Conservation (phyloP, 345 rosid species). For the Citrus inodora region DNA sequence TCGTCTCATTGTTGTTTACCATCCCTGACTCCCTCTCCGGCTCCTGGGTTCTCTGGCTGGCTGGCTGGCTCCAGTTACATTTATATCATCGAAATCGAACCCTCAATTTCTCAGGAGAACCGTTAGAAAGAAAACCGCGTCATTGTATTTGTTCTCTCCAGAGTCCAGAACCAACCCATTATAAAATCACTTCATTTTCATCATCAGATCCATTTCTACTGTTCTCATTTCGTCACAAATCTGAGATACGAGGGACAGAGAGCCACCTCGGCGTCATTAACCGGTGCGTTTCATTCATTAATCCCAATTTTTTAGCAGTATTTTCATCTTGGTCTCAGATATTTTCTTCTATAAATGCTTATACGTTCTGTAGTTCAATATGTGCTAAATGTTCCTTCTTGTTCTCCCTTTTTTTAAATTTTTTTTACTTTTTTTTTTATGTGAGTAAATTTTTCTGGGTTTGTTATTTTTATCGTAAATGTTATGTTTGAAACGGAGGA, state of each 20-base stretch:
- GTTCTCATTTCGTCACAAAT: not conserved
- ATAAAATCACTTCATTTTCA: not conserved
- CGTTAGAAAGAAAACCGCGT: constrained; percentile 6
- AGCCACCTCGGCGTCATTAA: not conserved
- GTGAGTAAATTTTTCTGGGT: not conserved
- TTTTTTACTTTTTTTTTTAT: too few relatives aligned
- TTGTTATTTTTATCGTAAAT: not conserved
- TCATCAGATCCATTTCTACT: constrained; percentile 5
- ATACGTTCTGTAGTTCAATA: not conserved
- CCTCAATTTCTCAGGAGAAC: constrained; percentile 5
- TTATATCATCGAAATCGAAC: not conserved
- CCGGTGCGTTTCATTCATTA: not conserved
- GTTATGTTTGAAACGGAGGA: not conserved
- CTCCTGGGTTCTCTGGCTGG: not conserved
- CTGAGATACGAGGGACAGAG: constrained; percentile 7
- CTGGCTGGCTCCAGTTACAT: not conserved
- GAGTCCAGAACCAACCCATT: not conserved
- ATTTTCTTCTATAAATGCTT: not conserved
- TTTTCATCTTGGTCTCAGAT: not conserved
- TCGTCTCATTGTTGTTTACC: not conserved
- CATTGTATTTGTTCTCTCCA: not conserved
- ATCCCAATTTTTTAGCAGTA: not conserved
- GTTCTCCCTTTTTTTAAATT: too few relatives aligned
- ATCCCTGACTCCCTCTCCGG: not conserved
- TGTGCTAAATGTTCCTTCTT: too few relatives aligned